Evolutionary conservation across 1,284 basidiomycete genomes (phyloP).

Genomic region (Apiotrichum veenhuisii): DNA sequence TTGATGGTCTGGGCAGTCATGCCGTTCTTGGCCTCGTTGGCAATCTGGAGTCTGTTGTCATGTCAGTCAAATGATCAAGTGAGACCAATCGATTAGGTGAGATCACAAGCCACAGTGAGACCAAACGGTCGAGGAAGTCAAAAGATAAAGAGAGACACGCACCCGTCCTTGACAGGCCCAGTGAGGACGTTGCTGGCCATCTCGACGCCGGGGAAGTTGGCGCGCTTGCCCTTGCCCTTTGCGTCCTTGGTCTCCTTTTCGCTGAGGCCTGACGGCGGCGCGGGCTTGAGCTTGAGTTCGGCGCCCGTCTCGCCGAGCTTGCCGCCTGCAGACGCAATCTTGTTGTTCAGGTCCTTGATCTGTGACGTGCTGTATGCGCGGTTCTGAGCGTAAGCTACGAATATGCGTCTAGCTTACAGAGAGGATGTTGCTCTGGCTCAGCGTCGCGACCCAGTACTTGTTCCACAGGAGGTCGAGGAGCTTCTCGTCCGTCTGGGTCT

Average conservation of each 20-base stretch:
- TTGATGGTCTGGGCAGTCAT: slow-evolving; percentile 86
- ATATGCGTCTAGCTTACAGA: slow-evolving; percentile 61
- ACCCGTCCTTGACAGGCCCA: slow-evolving; percentile 83
- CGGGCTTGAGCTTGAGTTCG: slow-evolving; percentile 25
- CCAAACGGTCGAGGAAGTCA: too few relatives aligned
- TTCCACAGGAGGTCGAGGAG: slow-evolving; percentile 91
- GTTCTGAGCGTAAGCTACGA: slow-evolving; percentile 58
- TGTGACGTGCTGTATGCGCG: slow-evolving; percentile 87
- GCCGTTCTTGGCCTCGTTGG: slow-evolving; percentile 83
- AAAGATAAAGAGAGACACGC: too few relatives aligned
- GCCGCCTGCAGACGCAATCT: slow-evolving; percentile 55
- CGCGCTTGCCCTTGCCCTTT: slow-evolving; percentile 51
- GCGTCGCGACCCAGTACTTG: slow-evolving; percentile 98
- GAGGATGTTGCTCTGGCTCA: slow-evolving; percentile 84
- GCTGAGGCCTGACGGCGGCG: slow-evolving; percentile 40
- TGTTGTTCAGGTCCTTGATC: slow-evolving; percentile 79
- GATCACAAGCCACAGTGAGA: too few relatives aligned
- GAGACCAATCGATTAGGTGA: too few relatives aligned
- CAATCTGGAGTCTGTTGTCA: slow-evolving; percentile 76
- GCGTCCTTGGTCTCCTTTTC: slow-evolving; percentile 2
- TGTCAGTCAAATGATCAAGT: too few relatives aligned
- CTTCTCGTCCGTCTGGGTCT: slow-evolving; percentile 77
- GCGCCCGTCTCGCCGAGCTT: slow-evolving; percentile 17
- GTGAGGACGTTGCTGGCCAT: slow-evolving; percentile 56
- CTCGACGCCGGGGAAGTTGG: slow-evolving; percentile 32